Evolutionary conservation across 495 filamentous ascomycete genomes (phyloP), one percentile per base, ranked within the genome.

Genomic region (Usnea hakonensis): DNA sequence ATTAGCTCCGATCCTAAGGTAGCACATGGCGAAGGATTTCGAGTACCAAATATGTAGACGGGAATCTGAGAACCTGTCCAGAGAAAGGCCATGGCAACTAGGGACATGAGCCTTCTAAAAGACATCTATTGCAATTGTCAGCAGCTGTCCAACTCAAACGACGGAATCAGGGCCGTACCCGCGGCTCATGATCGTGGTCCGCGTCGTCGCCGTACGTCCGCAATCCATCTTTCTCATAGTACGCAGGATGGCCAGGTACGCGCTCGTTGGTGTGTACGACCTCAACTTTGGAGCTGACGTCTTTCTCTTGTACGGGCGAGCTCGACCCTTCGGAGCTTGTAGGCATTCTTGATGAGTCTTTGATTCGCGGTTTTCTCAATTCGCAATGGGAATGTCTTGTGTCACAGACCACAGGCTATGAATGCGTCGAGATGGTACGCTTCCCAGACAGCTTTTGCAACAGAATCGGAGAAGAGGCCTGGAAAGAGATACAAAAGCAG

Each of bases 11-110:
- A 19, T 52, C 14, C 0, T 32, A 52, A 7, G 16, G 19, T 52
- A 52, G 6, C 28, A 32, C 48, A 52, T 32, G 28, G 6, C 19
- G 4, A 52, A 2, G 32, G 23, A 19, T 52, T 8, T 13, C 10
- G 17, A 0, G 28, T 52, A 52, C 83, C 83, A 58, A 84, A 85
- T 2, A 87, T 72, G 63, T 85, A 87, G 8, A 85, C 75, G 0
- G 84, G 84, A 54, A 87, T 85, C 64, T 87, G 84, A 64, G 81
- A 85, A 38, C 82, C 83, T 59, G 82, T 85, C 83, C 82, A 87
- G 37, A 87, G 70, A 61, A 87, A 85, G 11, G 82, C 83, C 83
- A 87, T 85, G 43, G 83, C 79, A 17, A 80, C 68, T 56, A 87
- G 78, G 38, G 82, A 77, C 79, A 86, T 81, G 67, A 85, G 76